Evolutionary conservation across 1,284 basidiomycete genomes (phyloP).

Genomic region (Boletus chippewaensis): DNA sequence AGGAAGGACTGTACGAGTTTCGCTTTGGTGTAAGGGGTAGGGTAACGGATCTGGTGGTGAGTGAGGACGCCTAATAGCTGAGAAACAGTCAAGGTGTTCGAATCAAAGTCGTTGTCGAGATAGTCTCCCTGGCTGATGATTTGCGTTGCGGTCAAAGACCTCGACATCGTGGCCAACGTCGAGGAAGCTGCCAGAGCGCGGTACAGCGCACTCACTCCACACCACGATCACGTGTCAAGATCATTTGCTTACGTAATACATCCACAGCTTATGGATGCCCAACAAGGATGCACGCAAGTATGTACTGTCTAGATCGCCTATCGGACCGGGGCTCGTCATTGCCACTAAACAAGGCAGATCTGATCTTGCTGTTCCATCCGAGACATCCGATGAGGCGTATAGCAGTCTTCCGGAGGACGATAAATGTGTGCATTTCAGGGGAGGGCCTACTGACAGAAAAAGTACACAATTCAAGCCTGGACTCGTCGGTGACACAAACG

Average conservation of each 20-base stretch:
- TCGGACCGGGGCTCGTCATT: constrained; percentile 8
- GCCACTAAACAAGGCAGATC: constrained; percentile 2
- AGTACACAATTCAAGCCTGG: background rate
- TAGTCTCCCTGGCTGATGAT: constrained; percentile 72
- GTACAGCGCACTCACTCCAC: background rate
- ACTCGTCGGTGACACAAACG: background rate
- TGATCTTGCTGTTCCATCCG: constrained; percentile 17
- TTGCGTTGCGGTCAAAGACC: constrained; percentile 59
- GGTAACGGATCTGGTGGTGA: constrained; percentile 74
- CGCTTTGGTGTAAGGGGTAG: constrained; percentile 77
- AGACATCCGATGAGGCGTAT: constrained; percentile 3
- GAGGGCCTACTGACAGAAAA: background rate
- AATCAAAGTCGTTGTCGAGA: constrained; percentile 80
- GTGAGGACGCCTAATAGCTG: constrained; percentile 78
- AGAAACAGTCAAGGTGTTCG: constrained; percentile 69
- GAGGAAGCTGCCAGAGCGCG: constrained; percentile 3
- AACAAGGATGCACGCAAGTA: too few relatives aligned
- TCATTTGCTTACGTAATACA: constrained; percentile 8
- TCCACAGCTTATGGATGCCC: too few relatives aligned
- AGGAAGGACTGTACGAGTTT: constrained; percentile 81
- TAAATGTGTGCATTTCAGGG: constrained; percentile 10
- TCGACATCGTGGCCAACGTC: constrained; percentile 48
- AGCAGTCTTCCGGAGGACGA: constrained; percentile 1
- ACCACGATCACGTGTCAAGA: constrained; percentile 20
- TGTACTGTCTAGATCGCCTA: background rate